Percentiles rank a stretch among this genome's conserved stretches.
These are phyloP conservation scores for Plasmodium cynomolgi DNA, from an alignment of 169 alveolate species.

Conservation along the genomic window DNA sequence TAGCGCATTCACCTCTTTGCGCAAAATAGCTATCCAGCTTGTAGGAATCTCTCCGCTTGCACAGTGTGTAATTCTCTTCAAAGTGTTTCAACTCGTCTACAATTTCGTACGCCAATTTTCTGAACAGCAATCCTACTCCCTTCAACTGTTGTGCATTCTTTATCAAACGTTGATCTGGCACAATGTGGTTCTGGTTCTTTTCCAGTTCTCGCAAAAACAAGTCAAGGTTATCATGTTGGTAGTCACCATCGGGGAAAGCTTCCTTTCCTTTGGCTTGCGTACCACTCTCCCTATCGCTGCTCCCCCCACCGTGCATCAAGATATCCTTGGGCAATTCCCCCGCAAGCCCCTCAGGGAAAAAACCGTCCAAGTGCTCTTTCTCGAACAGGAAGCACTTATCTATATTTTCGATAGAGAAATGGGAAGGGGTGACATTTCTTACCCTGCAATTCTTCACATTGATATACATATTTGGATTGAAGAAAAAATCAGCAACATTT, in stretches of 20 bases:
- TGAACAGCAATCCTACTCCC: slow-evolving; percentile 49
- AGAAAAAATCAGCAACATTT: slow-evolving; percentile 37
- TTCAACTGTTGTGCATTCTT: slow-evolving; percentile 1
- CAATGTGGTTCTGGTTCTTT: neutral
- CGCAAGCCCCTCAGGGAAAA: slow-evolving; percentile 63
- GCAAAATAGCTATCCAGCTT: slow-evolving; percentile 55
- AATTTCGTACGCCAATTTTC: slow-evolving; percentile 67
- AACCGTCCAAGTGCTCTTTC: slow-evolving; percentile 57
- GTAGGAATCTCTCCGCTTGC: slow-evolving; percentile 33
- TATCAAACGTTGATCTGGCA: neutral
- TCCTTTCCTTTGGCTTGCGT: neutral
- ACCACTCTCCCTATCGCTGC: neutral
- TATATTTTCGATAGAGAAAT: slow-evolving; percentile 29
- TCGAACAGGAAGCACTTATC: slow-evolving; percentile 62
- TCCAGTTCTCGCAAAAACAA: slow-evolving; percentile 26
- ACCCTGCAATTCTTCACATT: slow-evolving; percentile 45
- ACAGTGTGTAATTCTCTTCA: neutral
- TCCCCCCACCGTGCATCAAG: slow-evolving; percentile 14
- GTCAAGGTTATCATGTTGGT: slow-evolving; percentile 24
- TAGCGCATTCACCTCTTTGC: neutral
- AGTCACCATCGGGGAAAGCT: neutral
- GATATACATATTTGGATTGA: slow-evolving; percentile 50
- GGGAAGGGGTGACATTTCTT: slow-evolving; percentile 15
- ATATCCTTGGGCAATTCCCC: slow-evolving; percentile 72
- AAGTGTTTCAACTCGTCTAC: slow-evolving; percentile 29